Conservation (phyloP, 2,329 filamentous ascomycete species). For the Fusarium brachygibbosum region DNA sequence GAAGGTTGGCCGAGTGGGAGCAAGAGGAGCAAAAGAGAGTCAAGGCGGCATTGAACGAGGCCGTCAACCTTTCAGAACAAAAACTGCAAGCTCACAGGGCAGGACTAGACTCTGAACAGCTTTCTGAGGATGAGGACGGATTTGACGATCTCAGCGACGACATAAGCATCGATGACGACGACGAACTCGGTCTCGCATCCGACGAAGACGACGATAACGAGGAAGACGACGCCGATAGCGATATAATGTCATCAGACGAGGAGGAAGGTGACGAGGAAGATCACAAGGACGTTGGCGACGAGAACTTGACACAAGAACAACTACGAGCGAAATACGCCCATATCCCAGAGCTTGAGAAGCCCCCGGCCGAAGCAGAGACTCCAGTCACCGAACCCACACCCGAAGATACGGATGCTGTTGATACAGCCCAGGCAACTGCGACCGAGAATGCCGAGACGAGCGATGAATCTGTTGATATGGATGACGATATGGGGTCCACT, state of each 20-base stretch:
- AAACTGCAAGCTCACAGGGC: conserved; percentile 73
- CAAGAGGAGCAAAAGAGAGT: conserved; percentile 73
- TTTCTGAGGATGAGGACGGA: conserved; percentile 61
- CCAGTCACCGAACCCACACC: conserved; percentile 40
- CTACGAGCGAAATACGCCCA: conserved; percentile 77
- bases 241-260: conserved; percentile 73
- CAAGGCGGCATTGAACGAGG: conserved; percentile 79
- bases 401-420: conserved; percentile 45
- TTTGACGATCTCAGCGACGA: conserved; percentile 64
- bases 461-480: conserved; percentile 77
- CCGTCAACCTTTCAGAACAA: conserved; percentile 77
- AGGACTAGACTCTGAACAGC: conserved; percentile 66
- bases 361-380: conserved; percentile 47
- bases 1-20: conserved; percentile 72
- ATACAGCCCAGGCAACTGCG: conserved; percentile 42
- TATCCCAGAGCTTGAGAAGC: conserved; percentile 64
- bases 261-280: conserved; percentile 73
- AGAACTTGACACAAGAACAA: conserved; percentile 77
- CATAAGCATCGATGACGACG: conserved; percentile 54
- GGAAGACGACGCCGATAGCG: conserved; percentile 60
- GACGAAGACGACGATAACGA: conserved; percentile 57
- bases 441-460: conserved; percentile 62
- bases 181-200: conserved; percentile 53
- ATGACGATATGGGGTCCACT: conserved; percentile 73
- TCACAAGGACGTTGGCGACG: conserved; percentile 67